Evolutionary conservation across 441 rosid species (phyloP).

Genomic region (Aleurites moluccanus): DNA sequence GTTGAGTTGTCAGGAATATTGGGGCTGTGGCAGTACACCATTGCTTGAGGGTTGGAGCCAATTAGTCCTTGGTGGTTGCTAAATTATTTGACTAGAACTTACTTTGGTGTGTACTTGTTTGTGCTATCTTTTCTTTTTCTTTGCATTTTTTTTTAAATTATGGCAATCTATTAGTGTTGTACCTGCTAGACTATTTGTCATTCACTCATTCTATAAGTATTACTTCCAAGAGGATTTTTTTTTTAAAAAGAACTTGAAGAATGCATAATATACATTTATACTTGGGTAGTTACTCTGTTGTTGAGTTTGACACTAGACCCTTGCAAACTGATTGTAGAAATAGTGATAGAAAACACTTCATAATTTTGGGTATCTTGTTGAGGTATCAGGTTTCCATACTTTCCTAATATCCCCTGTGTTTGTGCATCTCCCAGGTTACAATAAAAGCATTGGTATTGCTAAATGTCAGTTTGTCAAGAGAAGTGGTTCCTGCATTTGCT

Average conservation of each 20-base stretch:
- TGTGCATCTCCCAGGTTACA: conserved; percentile 42
- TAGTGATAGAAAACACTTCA: not conserved
- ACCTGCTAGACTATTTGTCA: not conserved
- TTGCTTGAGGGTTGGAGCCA: not conserved
- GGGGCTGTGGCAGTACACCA: not conserved
- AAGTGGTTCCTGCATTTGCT: conserved; percentile 92
- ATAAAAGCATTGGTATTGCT: conserved; percentile 73
- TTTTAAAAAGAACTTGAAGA: too few relatives aligned
- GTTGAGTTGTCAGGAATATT: not conserved
- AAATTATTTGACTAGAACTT: not conserved
- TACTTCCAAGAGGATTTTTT: not conserved
- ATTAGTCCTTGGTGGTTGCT: not conserved
- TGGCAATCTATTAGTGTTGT: not conserved
- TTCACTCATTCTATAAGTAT: not conserved
- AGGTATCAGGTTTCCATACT: not conserved
- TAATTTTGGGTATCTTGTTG: not conserved
- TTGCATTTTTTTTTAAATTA: not conserved
- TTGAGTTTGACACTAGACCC: not conserved
- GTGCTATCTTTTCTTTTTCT: not conserved
- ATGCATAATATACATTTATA: not conserved
- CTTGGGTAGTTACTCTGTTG: not conserved
- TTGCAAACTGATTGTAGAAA: not conserved
- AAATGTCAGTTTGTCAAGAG: conserved; percentile 85
- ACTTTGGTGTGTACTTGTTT: not conserved
- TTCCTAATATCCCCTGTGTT: not conserved